phyloP scores from a whole-genome alignment of 495 filamentous ascomycete species.

The Aspergillus bridgeri region DNA sequence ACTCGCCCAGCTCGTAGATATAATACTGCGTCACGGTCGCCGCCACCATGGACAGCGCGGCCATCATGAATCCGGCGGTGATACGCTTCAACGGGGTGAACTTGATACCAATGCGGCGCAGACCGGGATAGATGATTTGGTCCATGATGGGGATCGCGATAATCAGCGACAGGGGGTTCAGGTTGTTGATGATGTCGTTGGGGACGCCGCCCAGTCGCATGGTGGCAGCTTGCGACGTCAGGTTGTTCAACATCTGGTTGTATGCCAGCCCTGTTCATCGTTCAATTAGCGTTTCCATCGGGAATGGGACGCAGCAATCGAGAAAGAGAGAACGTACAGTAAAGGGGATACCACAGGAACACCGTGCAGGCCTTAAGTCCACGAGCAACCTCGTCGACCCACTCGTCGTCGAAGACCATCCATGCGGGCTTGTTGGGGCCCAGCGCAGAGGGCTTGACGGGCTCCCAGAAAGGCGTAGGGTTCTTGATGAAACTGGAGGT shows the following conservation, averaged over 20 bases:
- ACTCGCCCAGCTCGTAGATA: constrained; percentile 63
- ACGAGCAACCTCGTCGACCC: constrained; percentile 69
- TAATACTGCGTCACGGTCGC: constrained; percentile 65
- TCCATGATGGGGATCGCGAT: constrained; percentile 79
- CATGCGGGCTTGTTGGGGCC: constrained; percentile 41
- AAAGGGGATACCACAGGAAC: constrained; percentile 66
- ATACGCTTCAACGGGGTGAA: constrained; percentile 76
- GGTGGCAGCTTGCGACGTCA: constrained; percentile 70
- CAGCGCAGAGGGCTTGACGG: constrained; percentile 61
- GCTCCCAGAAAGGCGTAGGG: constrained; percentile 55
- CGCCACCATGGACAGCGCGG: constrained; percentile 60
- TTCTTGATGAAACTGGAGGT: constrained; percentile 46
- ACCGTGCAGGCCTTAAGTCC: constrained; percentile 68
- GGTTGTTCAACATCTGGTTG: constrained; percentile 62
- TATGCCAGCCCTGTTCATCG: constrained; percentile 48
- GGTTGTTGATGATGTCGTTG: constrained; percentile 75
- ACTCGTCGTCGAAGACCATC: constrained; percentile 74
- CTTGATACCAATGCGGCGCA: constrained; percentile 59
- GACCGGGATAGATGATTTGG: constrained; percentile 60
- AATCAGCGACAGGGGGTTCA: constrained; percentile 72
- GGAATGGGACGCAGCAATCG: neutral
- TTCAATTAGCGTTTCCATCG: neutral
- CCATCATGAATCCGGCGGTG: constrained; percentile 61
- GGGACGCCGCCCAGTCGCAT: constrained; percentile 69
- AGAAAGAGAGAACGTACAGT: constrained; percentile 41